Percentiles rank a stretch among this genome's conserved stretches.
Evolutionary conservation across 345 rosid species (phyloP).

Genomic region (Fremontodendron californicum): DNA sequence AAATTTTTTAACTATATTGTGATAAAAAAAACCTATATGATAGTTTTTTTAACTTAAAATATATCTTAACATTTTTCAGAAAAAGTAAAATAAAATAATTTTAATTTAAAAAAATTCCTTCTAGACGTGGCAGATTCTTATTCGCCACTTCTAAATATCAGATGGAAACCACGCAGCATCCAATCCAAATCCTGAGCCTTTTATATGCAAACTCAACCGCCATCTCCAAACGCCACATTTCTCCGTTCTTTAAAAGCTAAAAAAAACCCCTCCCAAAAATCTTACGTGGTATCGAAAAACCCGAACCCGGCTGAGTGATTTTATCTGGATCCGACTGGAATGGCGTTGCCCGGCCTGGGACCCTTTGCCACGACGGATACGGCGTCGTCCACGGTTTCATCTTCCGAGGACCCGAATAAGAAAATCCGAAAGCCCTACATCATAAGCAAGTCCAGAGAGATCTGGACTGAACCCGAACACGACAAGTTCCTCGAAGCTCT

Average conservation of each 20-base stretch:
- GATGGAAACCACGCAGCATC: neutral
- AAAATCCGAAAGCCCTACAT: slow-evolving; percentile 84
- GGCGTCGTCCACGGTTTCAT: slow-evolving; percentile 36
- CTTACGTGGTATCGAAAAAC: slow-evolving; percentile 52
- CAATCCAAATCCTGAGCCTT: slow-evolving; percentile 5
- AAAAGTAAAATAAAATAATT: too few species aligned
- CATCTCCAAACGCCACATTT: slow-evolving; percentile 17
- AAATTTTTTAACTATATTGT: too few species aligned
- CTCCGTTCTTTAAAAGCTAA: slow-evolving; percentile 23
- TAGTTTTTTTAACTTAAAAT: neutral
- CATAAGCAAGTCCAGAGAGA: slow-evolving; percentile 82
- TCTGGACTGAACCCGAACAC: slow-evolving; percentile 96
- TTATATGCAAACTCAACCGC: neutral
- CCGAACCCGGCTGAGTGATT: slow-evolving; percentile 58
- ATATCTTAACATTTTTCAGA: neutral
- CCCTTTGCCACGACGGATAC: slow-evolving; percentile 41
- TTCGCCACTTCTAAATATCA: neutral
- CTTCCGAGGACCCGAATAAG: slow-evolving; percentile 61
- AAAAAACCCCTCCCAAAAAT: neutral
- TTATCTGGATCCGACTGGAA: slow-evolving; percentile 62
- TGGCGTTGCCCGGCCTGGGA: slow-evolving; percentile 59
- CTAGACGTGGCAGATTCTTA: slow-evolving; percentile 31
- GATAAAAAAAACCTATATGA: too few species aligned
- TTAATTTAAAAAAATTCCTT: neutral
- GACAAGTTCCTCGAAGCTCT: slow-evolving; percentile 93